Evolutionary conservation across 2,329 filamentous ascomycete genomes (phyloP).

Genomic region (Fusarium sterilihyphosum): DNA sequence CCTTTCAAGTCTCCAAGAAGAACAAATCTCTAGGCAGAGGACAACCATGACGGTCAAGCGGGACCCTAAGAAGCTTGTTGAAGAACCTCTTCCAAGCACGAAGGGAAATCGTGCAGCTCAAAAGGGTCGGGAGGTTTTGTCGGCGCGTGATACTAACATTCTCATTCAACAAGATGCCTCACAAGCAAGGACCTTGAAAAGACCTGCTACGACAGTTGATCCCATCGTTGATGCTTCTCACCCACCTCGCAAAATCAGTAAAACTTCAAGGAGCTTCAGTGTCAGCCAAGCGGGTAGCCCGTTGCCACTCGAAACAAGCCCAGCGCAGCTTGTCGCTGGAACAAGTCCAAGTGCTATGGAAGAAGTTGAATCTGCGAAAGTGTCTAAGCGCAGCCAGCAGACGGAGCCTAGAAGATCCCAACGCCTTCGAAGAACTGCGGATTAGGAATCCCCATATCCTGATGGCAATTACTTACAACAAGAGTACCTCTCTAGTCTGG

Average conservation of each 20-base stretch:
- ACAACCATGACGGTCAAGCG: not conserved
- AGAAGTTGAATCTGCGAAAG: not conserved
- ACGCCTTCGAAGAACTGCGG: conserved; percentile 5
- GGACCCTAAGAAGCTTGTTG: not conserved
- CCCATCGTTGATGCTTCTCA: not conserved
- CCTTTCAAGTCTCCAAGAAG: not conserved
- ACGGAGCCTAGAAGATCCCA: conserved; percentile 13
- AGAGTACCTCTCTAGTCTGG: conserved; percentile 9
- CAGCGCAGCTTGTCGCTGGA: not conserved
- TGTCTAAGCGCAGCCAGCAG: not conserved
- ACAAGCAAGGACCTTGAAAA: not conserved
- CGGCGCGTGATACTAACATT: conserved; percentile 22
- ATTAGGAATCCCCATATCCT: conserved; percentile 16
- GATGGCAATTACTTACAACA: conserved; percentile 1
- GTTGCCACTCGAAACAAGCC: conserved; percentile 17
- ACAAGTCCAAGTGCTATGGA: not conserved
- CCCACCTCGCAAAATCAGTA: conserved; percentile 15
- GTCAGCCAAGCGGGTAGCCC: conserved; percentile 44
- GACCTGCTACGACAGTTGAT: not conserved
- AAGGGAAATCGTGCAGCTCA: not conserved
- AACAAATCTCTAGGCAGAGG: not conserved
- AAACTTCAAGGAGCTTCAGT: conserved; percentile 38
- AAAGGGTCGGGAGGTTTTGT: not conserved
- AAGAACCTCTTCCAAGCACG: not conserved
- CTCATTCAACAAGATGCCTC: not conserved